phyloP scores from a whole-genome alignment of 1,139 yeast species.

The Meyerozyma athensensis region DNA sequence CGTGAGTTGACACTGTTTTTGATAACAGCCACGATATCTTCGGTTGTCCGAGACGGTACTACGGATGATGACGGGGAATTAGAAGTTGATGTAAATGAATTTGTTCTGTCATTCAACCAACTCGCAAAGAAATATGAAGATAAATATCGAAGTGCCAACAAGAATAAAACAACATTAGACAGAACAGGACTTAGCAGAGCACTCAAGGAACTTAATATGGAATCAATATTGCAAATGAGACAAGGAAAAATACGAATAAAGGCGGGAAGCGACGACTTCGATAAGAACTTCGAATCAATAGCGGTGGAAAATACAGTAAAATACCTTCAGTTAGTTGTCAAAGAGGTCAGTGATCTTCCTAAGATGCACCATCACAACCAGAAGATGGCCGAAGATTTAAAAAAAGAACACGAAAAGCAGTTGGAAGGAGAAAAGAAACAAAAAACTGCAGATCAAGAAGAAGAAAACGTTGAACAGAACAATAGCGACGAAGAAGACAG shows the following conservation, averaged over 20 bases:
- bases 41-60: slow-evolving; percentile 15
- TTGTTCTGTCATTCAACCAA: slow-evolving; percentile 17
- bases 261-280: slow-evolving; percentile 14
- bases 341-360: slow-evolving; percentile 24
- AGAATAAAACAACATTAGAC: slow-evolving; percentile 7
- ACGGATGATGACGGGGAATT: slow-evolving; percentile 12
- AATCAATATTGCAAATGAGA: slow-evolving; percentile 17
- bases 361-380: neutral
- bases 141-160: slow-evolving; percentile 8
- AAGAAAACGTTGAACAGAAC: slow-evolving; percentile 9
- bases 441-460: slow-evolving; percentile 26
- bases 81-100: slow-evolving; percentile 14
- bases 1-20: slow-evolving; percentile 22
- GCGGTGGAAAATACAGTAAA: slow-evolving; percentile 22
- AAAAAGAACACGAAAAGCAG: slow-evolving; percentile 12
- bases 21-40: slow-evolving; percentile 29
- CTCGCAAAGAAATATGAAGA: slow-evolving; percentile 15
- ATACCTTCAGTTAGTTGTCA: slow-evolving; percentile 23
- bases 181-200: slow-evolving; percentile 9
- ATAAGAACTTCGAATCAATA: slow-evolving; percentile 19
- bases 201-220: slow-evolving; percentile 12
- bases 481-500: slow-evolving; percentile 5
- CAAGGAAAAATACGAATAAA: slow-evolving; percentile 17
- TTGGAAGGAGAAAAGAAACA: slow-evolving; percentile 23
- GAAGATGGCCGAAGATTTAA: neutral